Evolutionary conservation across 1,284 basidiomycete species (phyloP).

Genomic region (Heterobasidion annosum): DNA sequence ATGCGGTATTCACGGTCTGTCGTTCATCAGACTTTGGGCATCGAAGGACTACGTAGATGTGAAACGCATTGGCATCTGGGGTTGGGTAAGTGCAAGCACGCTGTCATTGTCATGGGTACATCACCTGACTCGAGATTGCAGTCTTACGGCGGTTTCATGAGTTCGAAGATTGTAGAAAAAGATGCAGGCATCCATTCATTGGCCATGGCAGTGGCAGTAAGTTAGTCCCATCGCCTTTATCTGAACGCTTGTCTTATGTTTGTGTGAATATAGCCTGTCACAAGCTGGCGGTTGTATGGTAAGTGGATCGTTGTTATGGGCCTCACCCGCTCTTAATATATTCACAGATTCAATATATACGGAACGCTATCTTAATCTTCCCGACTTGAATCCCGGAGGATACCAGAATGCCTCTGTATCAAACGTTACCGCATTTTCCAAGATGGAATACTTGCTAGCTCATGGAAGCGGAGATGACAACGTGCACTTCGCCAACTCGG

Average conservation of each 20-base stretch:
- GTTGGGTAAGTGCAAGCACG: slow-evolving; percentile 60
- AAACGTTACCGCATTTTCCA: slow-evolving; percentile 76
- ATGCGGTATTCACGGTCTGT: background rate
- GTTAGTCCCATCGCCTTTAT: slow-evolving; percentile 18
- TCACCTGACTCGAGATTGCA: slow-evolving; percentile 19
- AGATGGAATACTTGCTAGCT: slow-evolving; percentile 76
- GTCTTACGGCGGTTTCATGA: slow-evolving; percentile 94
- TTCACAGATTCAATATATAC: slow-evolving; percentile 78
- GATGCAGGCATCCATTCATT: slow-evolving; percentile 80
- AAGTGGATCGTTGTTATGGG: slow-evolving; percentile 21
- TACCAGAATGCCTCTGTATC: slow-evolving; percentile 83
- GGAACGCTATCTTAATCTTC: slow-evolving; percentile 94
- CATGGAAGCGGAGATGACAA: slow-evolving; percentile 95
- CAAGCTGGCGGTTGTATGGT: slow-evolving; percentile 83
- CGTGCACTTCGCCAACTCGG: slow-evolving; percentile 88
- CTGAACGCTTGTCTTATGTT: background rate
- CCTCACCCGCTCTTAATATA: background rate
- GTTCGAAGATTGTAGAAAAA: slow-evolving; percentile 84
- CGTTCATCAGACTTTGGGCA: slow-evolving; percentile 53
- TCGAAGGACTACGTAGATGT: slow-evolving; percentile 73
- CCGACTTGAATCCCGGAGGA: slow-evolving; percentile 67
- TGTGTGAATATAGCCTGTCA: slow-evolving; percentile 51
- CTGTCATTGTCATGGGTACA: background rate
- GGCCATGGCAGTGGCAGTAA: slow-evolving; percentile 82
- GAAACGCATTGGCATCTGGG: slow-evolving; percentile 87